phyloP scores from a whole-genome alignment of 2,329 filamentous ascomycete genomes.

The Albifimbria verrucaria region DNA sequence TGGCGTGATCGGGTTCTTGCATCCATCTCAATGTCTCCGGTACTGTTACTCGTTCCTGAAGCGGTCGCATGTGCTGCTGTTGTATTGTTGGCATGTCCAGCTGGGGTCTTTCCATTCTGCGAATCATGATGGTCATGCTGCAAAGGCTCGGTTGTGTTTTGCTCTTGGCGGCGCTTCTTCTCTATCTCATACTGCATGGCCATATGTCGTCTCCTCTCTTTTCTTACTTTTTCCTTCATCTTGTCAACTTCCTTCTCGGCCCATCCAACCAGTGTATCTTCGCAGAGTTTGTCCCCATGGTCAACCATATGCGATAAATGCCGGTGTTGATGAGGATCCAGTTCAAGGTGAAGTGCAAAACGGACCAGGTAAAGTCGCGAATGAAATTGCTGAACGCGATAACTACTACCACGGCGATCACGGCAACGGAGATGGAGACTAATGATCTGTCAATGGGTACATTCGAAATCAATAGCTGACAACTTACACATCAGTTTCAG shows the following conservation, averaged over 20 bases:
- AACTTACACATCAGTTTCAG: slow-evolving; percentile 16
- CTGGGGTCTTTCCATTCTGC: not conserved
- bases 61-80: not conserved
- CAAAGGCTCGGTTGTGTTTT: not conserved
- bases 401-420: slow-evolving; percentile 7
- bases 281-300: not conserved
- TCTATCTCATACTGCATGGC: not conserved
- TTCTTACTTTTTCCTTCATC: slow-evolving; percentile 3
- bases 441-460: not conserved
- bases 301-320: slow-evolving; percentile 6
- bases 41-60: not conserved
- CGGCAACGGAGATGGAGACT: slow-evolving; percentile 6
- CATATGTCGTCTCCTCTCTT: slow-evolving; percentile 1
- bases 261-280: slow-evolving; percentile 3
- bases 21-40: not conserved
- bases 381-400: slow-evolving; percentile 7
- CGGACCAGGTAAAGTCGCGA: slow-evolving; percentile 2
- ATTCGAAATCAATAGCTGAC: not conserved
- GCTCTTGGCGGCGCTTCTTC: not conserved
- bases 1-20: not conserved
- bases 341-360: slow-evolving; percentile 5
- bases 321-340: slow-evolving; percentile 8
- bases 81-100: not conserved
- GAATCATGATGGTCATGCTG: not conserved
- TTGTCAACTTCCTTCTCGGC: slow-evolving; percentile 3